Conservation (phyloP, 2,329 filamentous ascomycete genomes). For the Pseudocercospora vitis region DNA sequence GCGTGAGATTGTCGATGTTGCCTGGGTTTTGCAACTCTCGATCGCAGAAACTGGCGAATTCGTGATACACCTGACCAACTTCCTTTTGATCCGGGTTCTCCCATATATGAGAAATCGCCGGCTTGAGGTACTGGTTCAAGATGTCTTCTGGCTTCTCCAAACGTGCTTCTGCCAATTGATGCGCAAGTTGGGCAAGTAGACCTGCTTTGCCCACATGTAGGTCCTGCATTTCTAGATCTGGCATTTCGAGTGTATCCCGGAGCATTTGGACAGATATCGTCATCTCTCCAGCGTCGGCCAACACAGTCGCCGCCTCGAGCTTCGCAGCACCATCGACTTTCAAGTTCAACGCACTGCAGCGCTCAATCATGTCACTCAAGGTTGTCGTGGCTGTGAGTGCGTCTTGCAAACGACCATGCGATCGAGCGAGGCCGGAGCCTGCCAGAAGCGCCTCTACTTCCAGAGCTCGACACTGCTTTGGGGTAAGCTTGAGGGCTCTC, state of each 20-base stretch:
- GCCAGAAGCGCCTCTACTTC: conserved; percentile 76
- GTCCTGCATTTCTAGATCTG: conserved; percentile 65
- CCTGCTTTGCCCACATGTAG: conserved; percentile 73
- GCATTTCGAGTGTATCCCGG: conserved; percentile 65
- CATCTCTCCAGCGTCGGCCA: conserved; percentile 94
- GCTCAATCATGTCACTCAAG: conserved; percentile 71
- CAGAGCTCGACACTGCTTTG: conserved; percentile 64
- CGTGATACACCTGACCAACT: conserved; percentile 85
- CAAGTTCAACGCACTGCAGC: conserved; percentile 69
- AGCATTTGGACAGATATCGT: conserved; percentile 86
- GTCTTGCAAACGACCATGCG: conserved; percentile 80
- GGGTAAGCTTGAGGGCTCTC: conserved; percentile 60
- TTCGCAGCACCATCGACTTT: conserved; percentile 74
- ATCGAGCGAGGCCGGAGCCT: conserved; percentile 72
- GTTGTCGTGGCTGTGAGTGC: conserved; percentile 82
- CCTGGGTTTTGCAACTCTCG: conserved; percentile 87
- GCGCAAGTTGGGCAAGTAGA: conserved; percentile 80
- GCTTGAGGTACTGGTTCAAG: conserved; percentile 79
- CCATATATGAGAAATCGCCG: conserved; percentile 69
- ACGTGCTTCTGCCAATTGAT: conserved; percentile 84
- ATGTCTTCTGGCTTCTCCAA: conserved; percentile 90
- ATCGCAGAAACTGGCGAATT: conserved; percentile 94
- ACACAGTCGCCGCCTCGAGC: conserved; percentile 80
- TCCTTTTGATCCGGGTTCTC: conserved; percentile 45
- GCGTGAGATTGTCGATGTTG: conserved; percentile 76